Conservation (phyloP, 495 filamentous ascomycete genomes). For the Articulospora tetracladia region DNA sequence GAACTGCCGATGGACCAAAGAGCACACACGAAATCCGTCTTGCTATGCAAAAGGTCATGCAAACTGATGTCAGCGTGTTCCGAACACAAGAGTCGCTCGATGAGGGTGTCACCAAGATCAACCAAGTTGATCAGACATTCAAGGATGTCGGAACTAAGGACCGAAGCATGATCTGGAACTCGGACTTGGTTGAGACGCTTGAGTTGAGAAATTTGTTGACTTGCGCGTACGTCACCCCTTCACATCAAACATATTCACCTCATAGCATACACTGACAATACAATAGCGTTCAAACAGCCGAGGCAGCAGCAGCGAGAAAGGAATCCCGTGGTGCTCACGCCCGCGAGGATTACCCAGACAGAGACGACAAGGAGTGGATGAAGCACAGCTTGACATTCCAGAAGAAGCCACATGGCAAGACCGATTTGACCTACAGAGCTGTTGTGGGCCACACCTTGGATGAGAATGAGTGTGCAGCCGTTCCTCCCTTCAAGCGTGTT, state of each 20-base stretch:
- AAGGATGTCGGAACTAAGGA: conserved; percentile 87
- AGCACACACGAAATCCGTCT: conserved; percentile 79
- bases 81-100: conserved; percentile 81
- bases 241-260: too few species aligned
- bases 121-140: conserved; percentile 76
- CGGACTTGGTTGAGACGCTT: conserved; percentile 90
- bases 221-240: conserved; percentile 71
- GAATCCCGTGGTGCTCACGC: conserved; percentile 95
- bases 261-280: conserved; percentile 20
- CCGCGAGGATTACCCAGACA: conserved; percentile 89
- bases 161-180: conserved; percentile 99
- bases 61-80: conserved; percentile 96
- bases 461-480: conserved; percentile 82
- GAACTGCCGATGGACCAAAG: conserved; percentile 80
- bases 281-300: conserved; percentile 77
- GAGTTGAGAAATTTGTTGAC: conserved; percentile 91
- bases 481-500: conserved; percentile 83
- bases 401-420: conserved; percentile 76
- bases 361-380: conserved; percentile 96
- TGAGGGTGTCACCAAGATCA: conserved; percentile 78
- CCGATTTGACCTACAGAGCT: conserved; percentile 72
- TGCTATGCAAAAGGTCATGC: conserved; percentile 97
- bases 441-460: conserved; percentile 79
- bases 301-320: conserved; percentile 80
- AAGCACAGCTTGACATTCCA: conserved; percentile 96